Conservation (phyloP, 2,329 filamentous ascomycete species). For the Corniculantispora saksenae region DNA sequence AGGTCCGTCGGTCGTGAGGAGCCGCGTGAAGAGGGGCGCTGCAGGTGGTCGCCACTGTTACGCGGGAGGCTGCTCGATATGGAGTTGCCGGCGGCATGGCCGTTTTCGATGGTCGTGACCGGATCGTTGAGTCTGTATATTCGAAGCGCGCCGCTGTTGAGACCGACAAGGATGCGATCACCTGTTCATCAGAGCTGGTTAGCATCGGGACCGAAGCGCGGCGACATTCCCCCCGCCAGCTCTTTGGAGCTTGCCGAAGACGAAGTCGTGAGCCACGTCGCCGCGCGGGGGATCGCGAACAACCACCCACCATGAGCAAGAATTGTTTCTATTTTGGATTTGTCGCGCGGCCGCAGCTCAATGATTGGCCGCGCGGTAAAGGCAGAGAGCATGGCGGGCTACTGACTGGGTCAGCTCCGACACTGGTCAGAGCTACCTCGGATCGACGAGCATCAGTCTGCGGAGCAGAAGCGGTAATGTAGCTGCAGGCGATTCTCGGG, state of each 20-base stretch:
- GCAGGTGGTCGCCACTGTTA: conserved; percentile 27
- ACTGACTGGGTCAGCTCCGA: conserved; percentile 40
- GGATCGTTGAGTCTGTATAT: conserved; percentile 87
- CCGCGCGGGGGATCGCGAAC: neutral
- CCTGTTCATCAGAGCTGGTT: conserved; percentile 47
- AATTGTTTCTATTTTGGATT: conserved; percentile 95
- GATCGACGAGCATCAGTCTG: conserved; percentile 33
- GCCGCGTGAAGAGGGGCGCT: conserved; percentile 31
- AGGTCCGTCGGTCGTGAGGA: conserved; percentile 70
- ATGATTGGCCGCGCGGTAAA: conserved; percentile 95
- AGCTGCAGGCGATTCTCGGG: neutral
- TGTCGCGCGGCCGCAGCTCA: conserved; percentile 94
- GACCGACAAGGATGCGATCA: conserved; percentile 86
- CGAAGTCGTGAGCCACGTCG: neutral
- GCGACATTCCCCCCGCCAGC: neutral
- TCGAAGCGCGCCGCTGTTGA: conserved; percentile 85
- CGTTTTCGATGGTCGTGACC: conserved; percentile 36
- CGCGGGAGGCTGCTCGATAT: conserved; percentile 29
- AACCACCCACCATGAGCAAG: conserved; percentile 73
- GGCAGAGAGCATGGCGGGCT: conserved; percentile 82
- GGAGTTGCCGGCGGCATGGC: conserved; percentile 25
- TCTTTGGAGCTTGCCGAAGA: neutral
- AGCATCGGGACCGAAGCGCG: conserved; percentile 13
- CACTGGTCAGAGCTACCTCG: conserved; percentile 32
- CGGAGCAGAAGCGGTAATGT: neutral